Evolutionary conservation across 1,139 yeast genomes (phyloP), one percentile per base, ranked within the genome.

Genomic region (Ogataea hybrid): DNA sequence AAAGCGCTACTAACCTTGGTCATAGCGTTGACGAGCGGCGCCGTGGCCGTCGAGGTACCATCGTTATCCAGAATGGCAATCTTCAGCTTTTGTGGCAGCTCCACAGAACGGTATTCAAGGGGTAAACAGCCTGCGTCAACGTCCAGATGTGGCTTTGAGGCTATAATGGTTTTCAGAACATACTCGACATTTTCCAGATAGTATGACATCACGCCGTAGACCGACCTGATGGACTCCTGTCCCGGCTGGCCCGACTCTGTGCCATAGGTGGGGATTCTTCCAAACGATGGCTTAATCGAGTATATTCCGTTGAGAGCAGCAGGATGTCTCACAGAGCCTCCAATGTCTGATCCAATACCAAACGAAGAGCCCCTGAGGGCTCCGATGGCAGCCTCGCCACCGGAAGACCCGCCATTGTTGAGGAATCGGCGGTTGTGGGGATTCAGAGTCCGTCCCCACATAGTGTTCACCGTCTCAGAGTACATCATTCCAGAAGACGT

Each of bases 281-380:
- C 97, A 59, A 88, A 89, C 0, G 89, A 71, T 33, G 90, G 90
- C 62, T 86, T 77, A 47, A 84, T 68, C n/a, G 88, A 90, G 58
- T 68, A 77, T 46, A 75, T 63, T 18, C 88, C 87, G 38, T 80
- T 73, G 56, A 71, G 81, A 0, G 87, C 88, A 22, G 89, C 84
- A 2, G 92, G 94, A 8, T 75, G 80, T 58, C 92, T 73, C 49
- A 84, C 80, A 1, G 86, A 79, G 1, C 92, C 94, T 47, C 92
- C 92, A 52, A 84, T 83, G 61, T 84, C 92, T 28, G 85, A 75
- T n/a, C 90, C 90, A 45, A 84, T 69, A 32, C 90, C 90, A 32
- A 82, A 49, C 3, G 77, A 69, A 23, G 86, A 76, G 11, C 82
- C 88, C 34, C 79, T 81, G 62, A 79, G 75, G 1, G 75, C 77